Base-by-base conservation (phyloP, 2,329 filamentous ascomycete species). In the Hawksworthiomyces lignivorus region DNA sequence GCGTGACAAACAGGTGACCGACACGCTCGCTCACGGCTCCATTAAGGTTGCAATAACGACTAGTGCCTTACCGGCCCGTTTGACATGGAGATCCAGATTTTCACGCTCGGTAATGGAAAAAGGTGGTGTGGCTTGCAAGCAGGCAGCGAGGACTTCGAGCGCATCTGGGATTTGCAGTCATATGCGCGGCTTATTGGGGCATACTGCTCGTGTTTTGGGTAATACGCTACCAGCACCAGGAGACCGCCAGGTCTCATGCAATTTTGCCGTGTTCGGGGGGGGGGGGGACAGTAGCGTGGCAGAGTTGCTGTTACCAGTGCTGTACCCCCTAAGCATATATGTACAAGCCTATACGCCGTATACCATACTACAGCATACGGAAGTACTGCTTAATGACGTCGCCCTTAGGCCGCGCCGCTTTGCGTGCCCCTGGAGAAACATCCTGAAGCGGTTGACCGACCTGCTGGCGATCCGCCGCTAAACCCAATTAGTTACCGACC, bases 401-500 rank as follows among this genome's bases (percentile, higher is more conserved):
- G 20, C 22, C 21, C 33, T 36, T 37, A 36, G 27, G 32, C 37
- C 36, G 20, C 33, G 32, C 17, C n/a, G 22, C 8, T 5, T 5
- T 26, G 12, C 9, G n/a, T n/a, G 9, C 24, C 40, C 38, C 42
- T 42, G 29, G 31, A 10, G 27, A 17, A 30, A 28, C 35, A 44
- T 21, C 46, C 46, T 39, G 22, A 39, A 42, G 45, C 21, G 39
- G 46, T 26, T 47, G 46, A 50, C 48, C 48, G 48, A 50, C 41
- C 27, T 11, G 15, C 15, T 14, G 29, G 21, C 27, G 44, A 44
- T 46, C 33, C 7, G 31, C 26, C 48, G 52, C 61, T 62, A 63
- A 56, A 31, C 60, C 50, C 26, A 19, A 56, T 57, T 54, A 52
- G 60, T 53, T 50, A 63, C 61, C 61, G 61, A 63, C 41, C 39